Conservation (phyloP, 768 basidiomycete genomes). For the Xerocomellus amylosporus region DNA sequence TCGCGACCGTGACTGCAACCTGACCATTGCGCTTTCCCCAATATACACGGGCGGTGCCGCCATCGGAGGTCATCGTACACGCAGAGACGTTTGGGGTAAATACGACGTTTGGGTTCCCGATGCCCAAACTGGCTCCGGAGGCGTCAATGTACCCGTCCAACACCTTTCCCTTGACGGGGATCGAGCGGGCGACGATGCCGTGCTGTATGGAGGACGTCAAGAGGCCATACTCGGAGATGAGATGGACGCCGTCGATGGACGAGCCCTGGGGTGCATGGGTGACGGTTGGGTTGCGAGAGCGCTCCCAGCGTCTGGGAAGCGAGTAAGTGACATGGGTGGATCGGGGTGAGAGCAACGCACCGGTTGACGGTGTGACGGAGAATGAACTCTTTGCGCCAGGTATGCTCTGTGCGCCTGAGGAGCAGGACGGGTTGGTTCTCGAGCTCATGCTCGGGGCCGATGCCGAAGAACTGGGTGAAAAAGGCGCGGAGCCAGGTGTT, state of each 20-base stretch:
- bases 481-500: conserved; percentile 80
- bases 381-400: conserved; percentile 75
- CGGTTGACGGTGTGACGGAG: conserved; percentile 49
- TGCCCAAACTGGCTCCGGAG: conserved; percentile 53
- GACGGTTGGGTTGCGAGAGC: conserved; percentile 56
- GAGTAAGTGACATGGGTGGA: background rate
- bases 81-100: conserved; percentile 65
- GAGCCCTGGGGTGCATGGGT: conserved; percentile 65
- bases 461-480: conserved; percentile 60
- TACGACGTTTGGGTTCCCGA: conserved; percentile 74
- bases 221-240: conserved; percentile 55
- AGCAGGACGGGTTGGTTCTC: conserved; percentile 44
- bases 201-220: conserved; percentile 63
- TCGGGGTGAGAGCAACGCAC: conserved; percentile 36
- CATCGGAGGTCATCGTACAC: conserved; percentile 57
- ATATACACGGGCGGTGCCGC: conserved; percentile 60
- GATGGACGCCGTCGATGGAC: conserved; percentile 53
- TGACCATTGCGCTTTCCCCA: conserved; percentile 77
- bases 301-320: conserved; percentile 62
- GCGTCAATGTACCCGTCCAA: conserved; percentile 69
- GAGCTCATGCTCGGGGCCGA: conserved; percentile 61
- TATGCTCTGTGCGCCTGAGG: conserved; percentile 51
- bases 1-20: conserved; percentile 57
- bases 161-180: conserved; percentile 66
- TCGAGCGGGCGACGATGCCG: conserved; percentile 70